phyloP scores from a whole-genome alignment of 1,139 yeast genomes.

The Scheffersomyces titani region DNA sequence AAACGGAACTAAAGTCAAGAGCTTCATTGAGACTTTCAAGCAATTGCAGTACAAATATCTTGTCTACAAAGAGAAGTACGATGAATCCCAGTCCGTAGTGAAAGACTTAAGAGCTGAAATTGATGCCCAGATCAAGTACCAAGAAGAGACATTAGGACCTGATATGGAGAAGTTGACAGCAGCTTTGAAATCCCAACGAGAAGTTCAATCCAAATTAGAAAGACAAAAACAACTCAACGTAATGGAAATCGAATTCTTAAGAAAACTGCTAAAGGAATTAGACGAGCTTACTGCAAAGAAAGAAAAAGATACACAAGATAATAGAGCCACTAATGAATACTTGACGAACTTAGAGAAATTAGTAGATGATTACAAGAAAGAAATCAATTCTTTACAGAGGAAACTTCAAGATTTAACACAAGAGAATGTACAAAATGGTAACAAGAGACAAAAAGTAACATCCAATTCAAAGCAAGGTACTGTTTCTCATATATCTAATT shows the following conservation, averaged over 20 bases:
- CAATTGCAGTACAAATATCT: conserved; percentile 38
- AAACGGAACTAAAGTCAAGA: conserved; percentile 21
- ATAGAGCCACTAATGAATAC: conserved; percentile 33
- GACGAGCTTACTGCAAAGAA: conserved; percentile 28
- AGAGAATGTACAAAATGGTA: conserved; percentile 22
- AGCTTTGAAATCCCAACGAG: conserved; percentile 19
- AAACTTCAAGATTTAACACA: conserved; percentile 10
- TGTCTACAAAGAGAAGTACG: conserved; percentile 38
- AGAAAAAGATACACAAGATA: conserved; percentile 17
- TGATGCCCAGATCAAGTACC: background rate
- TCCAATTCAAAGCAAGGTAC: background rate
- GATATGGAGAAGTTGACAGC: background rate
- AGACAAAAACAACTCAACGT: conserved; percentile 54
- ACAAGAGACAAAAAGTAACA: conserved; percentile 24
- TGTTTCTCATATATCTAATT: conserved; percentile 8
- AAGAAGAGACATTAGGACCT: background rate
- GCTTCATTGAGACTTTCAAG: conserved; percentile 36
- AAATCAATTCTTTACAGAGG: conserved; percentile 47
- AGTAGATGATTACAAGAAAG: conserved; percentile 59
- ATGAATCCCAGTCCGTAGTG: conserved; percentile 27
- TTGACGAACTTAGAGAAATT: conserved; percentile 48
- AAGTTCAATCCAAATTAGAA: conserved; percentile 45
- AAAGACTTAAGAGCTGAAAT: conserved; percentile 12
- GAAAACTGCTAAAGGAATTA: conserved; percentile 42
- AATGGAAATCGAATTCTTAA: conserved; percentile 62